Percentiles rank a stretch among this genome's conserved stretches.
Evolutionary conservation across 768 basidiomycete genomes (phyloP).

Genomic region (Scleroderma citrinum): DNA sequence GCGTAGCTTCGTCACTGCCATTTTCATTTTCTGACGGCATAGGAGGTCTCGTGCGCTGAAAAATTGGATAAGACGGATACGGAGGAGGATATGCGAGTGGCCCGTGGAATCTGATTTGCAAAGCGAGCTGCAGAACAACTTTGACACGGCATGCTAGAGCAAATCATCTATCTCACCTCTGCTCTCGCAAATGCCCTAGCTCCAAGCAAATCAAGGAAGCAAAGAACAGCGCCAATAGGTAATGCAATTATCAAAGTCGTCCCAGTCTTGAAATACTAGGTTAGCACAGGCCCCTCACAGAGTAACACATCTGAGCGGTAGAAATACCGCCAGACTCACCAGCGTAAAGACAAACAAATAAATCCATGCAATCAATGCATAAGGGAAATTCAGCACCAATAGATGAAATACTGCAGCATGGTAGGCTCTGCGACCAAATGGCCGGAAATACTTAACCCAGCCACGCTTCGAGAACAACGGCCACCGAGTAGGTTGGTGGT

Average conservation of each 20-base stretch:
- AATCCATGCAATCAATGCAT: slow-evolving; percentile 70
- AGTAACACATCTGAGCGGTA: background rate
- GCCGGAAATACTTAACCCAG: slow-evolving; percentile 61
- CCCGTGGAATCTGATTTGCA: slow-evolving; percentile 67
- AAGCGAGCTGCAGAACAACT: slow-evolving; percentile 39
- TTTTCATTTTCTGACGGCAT: slow-evolving; percentile 46
- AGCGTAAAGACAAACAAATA: slow-evolving; percentile 77
- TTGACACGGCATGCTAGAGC: slow-evolving; percentile 1
- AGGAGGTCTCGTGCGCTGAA: slow-evolving; percentile 54
- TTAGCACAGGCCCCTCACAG: slow-evolving; percentile 11
- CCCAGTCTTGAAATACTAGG: slow-evolving; percentile 48
- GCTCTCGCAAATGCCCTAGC: slow-evolving; percentile 66
- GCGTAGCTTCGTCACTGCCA: slow-evolving; percentile 29
- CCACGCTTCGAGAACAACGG: slow-evolving; percentile 26
- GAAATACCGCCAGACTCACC: too few species aligned
- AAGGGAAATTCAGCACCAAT: slow-evolving; percentile 71
- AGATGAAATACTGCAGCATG: slow-evolving; percentile 66
- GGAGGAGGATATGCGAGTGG: slow-evolving; percentile 59
- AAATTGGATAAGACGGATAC: slow-evolving; percentile 67
- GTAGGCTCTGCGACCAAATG: slow-evolving; percentile 50
- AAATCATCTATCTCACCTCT: slow-evolving; percentile 42
- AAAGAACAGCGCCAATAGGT: slow-evolving; percentile 70
- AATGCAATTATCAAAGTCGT: slow-evolving; percentile 76
- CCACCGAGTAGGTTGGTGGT: background rate
- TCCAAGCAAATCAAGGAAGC: slow-evolving; percentile 72